Percentiles rank a stretch among this genome's conserved stretches.
phyloP scores from a whole-genome alignment of 371 early-diverging fungal genomes.

The Cokeromyces recurvatus region DNA sequence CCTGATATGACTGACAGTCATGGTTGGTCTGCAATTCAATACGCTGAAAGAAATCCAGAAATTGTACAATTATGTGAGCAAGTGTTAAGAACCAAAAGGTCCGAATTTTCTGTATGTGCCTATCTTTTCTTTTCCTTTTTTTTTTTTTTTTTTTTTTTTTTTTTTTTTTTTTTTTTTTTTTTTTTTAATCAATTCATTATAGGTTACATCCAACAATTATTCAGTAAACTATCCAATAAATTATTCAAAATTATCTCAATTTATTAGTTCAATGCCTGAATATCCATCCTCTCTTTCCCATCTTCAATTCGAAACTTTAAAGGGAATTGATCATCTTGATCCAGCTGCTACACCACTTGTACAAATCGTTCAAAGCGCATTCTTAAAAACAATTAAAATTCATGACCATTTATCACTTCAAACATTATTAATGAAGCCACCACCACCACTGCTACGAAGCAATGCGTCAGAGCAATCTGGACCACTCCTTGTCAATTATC shows the following conservation, averaged over 20 bases:
- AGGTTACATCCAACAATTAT: conserved; percentile 11
- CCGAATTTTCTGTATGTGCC: conserved; percentile 45
- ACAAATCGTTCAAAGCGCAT: conserved; percentile 42
- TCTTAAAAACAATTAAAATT: conserved; percentile 55
- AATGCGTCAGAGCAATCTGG: neutral
- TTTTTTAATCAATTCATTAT: too few relatives aligned
- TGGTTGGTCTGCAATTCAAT: conserved; percentile 72
- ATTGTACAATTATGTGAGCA: conserved; percentile 60
- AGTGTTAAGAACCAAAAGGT: conserved; percentile 46
- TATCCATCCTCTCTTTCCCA: conserved; percentile 44
- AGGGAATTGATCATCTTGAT: conserved; percentile 34
- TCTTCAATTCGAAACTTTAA: conserved; percentile 34
- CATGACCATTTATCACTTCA: conserved; percentile 57
- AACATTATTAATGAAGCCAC: conserved; percentile 45
- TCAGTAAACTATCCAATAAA: conserved; percentile 43
- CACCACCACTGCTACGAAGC: conserved; percentile 21
- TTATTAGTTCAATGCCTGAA: conserved; percentile 43
- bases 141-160: too few relatives aligned
- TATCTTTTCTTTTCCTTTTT: too few relatives aligned
- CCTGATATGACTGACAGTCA: conserved; percentile 60
- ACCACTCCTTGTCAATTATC: conserved; percentile 49
- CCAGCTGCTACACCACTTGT: conserved; percentile 27
- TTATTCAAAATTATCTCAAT: conserved; percentile 47
- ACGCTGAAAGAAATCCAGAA: conserved; percentile 56
- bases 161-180: too few relatives aligned